Evolutionary conservation across 1,284 basidiomycete genomes (phyloP), one percentile per base, ranked within the genome.

Genomic region (Cutaneotrichosporon cyanovorans): DNA sequence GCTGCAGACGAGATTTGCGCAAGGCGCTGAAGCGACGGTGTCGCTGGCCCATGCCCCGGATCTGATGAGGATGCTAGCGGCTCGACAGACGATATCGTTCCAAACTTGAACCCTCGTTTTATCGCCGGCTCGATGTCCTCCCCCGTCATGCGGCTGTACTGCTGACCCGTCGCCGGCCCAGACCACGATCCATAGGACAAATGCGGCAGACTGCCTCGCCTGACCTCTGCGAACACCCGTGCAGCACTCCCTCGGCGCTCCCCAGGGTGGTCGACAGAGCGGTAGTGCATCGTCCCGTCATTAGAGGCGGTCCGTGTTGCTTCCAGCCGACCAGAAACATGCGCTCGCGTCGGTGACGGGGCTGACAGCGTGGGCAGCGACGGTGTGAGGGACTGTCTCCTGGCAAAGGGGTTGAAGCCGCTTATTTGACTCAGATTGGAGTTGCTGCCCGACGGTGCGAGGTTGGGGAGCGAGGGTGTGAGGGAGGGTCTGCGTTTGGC

Each of bases 161-260:
- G 25, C 25, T 28, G 25, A 12, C 25, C 25, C 25, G 12, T 28
- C 8, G 25, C 25, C 32, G 55, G 57, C 9, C 59, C 59, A 11
- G 48, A 47, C 58, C 61, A 62, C 4, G 53, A 56, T 6, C 62
- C 58, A 22, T 63, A 61, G 10, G 60, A 55, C 10, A 67, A 39
- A n/a, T 69, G 66, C 18, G 66, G 66, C 42, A 69, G 36, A 38
- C 63, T 65, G 19, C 66, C 64, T 31, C 66, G 51, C 33, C 66
- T 49, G 4, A 42, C 50, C 16, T 52, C 44, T 15, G 46, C 42
- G 14, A 33, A 12, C n/a, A 28, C 22, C 2, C 34, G 21, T 3
- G 45, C 22, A 8, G 34, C 45, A n/a, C 49, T 50, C 22, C 44
- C 28, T 14, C 52, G 39, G 7, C 52, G 46, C n/a, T 35, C 34